Evolutionary conservation across 2,329 filamentous ascomycete genomes (phyloP).

Genomic region (Thyridium curvatum): DNA sequence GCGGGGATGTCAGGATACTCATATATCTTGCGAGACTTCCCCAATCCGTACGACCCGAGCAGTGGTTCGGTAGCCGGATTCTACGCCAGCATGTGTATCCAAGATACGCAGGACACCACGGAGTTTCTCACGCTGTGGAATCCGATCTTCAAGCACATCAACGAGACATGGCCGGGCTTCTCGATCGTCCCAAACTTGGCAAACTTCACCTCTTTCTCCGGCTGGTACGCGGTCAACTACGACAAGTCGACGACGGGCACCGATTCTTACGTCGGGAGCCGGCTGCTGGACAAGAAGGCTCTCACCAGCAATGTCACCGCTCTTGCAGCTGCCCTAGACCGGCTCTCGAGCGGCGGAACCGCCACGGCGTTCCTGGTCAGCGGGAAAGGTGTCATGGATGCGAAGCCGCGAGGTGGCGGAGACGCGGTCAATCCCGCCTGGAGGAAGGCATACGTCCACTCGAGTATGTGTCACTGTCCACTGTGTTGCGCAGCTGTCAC

Average conservation of each 20-base stretch:
- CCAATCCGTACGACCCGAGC: slow-evolving; percentile 18
- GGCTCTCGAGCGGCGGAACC: slow-evolving; percentile 8
- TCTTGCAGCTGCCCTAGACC: slow-evolving; percentile 7
- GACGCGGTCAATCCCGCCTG: slow-evolving; percentile 14
- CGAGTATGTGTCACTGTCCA: slow-evolving; percentile 7
- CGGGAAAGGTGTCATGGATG: slow-evolving; percentile 13
- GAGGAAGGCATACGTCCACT: slow-evolving; percentile 12
- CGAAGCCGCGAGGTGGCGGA: slow-evolving; percentile 10
- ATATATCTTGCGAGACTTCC: slow-evolving; percentile 27
- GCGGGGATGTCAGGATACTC: slow-evolving; percentile 44
- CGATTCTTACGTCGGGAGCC: slow-evolving; percentile 9
- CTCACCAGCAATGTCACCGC: slow-evolving; percentile 7
- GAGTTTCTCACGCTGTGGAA: slow-evolving; percentile 2
- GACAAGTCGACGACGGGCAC: slow-evolving; percentile 11
- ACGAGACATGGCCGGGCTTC: slow-evolving; percentile 10
- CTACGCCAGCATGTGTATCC: slow-evolving; percentile 10
- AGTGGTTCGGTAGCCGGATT: slow-evolving; percentile 6
- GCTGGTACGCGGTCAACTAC: slow-evolving; percentile 15
- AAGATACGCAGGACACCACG: background rate
- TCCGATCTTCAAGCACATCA: slow-evolving; percentile 11
- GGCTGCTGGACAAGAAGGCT: slow-evolving; percentile 8
- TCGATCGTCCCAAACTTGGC: slow-evolving; percentile 4
- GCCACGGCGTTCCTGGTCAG: slow-evolving; percentile 13
- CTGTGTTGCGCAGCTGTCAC: background rate
- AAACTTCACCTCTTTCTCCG: slow-evolving; percentile 7